Percentiles rank a stretch among this genome's conserved stretches.
Conservation (phyloP, 2,329 filamentous ascomycete genomes). For the Venturiaceae sp. region DNA sequence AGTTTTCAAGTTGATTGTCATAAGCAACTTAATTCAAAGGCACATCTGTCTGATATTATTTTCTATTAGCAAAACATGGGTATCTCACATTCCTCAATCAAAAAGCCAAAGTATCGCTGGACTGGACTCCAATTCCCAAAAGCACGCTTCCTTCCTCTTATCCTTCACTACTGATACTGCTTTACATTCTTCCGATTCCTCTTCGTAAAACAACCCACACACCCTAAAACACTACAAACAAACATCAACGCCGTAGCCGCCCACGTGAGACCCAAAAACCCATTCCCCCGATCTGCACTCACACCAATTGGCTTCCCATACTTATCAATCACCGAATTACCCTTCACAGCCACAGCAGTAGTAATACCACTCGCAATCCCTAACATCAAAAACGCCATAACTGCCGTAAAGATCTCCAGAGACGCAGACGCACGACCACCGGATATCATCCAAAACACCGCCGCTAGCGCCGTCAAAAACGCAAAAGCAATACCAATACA, state of each 20-base stretch:
- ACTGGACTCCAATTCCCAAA: too few relatives aligned
- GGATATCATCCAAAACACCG: conserved; percentile 25
- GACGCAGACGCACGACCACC: conserved; percentile 37
- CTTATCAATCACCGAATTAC: conserved; percentile 41
- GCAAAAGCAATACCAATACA: conserved; percentile 46
- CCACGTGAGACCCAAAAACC: conserved; percentile 53
- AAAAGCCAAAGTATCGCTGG: too few relatives aligned
- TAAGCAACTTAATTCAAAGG: too few relatives aligned
- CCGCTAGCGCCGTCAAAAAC: conserved; percentile 31
- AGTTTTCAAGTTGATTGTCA: too few relatives aligned
- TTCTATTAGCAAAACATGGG: neutral
- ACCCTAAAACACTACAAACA: conserved; percentile 19
- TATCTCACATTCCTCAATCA: neutral
- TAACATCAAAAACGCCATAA: conserved; percentile 46
- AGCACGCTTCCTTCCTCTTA: too few relatives aligned
- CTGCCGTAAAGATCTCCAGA: conserved; percentile 39
- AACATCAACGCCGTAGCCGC: conserved; percentile 39
- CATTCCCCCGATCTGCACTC: conserved; percentile 38
- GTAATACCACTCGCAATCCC: conserved; percentile 68
- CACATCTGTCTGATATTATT: neutral
- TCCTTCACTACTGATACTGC: neutral
- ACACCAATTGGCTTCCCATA: conserved; percentile 42
- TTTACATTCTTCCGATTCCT: conserved; percentile 11
- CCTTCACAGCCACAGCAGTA: conserved; percentile 50
- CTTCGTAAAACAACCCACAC: conserved; percentile 17